A percentile compares a stretch with the other conserved stretches of the same genome.
phyloP scores from a whole-genome alignment of 2,329 filamentous ascomycete species.

The Epicoccum sorghinum region DNA sequence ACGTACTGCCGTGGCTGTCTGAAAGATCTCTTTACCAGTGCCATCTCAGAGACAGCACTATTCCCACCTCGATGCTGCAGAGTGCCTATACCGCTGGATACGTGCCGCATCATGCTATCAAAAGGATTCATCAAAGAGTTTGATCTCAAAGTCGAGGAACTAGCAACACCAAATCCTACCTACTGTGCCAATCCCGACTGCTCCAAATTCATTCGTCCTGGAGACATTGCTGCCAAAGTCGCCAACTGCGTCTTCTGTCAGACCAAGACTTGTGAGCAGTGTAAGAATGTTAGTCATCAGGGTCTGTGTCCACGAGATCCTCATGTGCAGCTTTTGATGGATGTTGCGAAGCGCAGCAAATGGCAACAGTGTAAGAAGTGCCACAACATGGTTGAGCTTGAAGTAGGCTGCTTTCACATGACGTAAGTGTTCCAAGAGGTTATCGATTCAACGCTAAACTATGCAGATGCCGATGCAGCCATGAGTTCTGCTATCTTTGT shows the following conservation, averaged over 20 bases:
- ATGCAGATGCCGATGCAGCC: constrained; percentile 18
- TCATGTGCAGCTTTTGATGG: constrained; percentile 20
- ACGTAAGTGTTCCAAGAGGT: neutral
- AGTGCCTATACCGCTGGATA: constrained; percentile 20
- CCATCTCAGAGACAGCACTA: constrained; percentile 19
- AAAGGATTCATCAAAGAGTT: constrained; percentile 17
- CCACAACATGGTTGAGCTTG: constrained; percentile 26
- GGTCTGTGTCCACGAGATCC: constrained; percentile 23
- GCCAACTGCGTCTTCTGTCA: constrained; percentile 20
- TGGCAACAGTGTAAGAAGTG: constrained; percentile 28
- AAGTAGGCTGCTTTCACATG: constrained; percentile 26
- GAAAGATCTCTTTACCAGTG: constrained; percentile 22
- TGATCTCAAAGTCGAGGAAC: constrained; percentile 24
- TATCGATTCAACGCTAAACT: neutral
- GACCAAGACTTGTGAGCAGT: constrained; percentile 17
- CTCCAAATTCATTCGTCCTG: constrained; percentile 18
- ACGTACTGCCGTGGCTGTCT: constrained; percentile 34
- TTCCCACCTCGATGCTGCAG: constrained; percentile 35
- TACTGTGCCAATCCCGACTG: constrained; percentile 23
- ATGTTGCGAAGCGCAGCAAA: constrained; percentile 21
- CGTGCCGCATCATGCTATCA: constrained; percentile 14
- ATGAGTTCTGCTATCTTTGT: constrained; percentile 31
- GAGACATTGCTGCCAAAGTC: constrained; percentile 14
- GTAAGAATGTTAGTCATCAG: constrained; percentile 18
- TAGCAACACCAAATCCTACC: constrained; percentile 24